Base-by-base conservation (phyloP, 2,329 filamentous ascomycete genomes). In the Neofusicoccum kwambonambiense region DNA sequence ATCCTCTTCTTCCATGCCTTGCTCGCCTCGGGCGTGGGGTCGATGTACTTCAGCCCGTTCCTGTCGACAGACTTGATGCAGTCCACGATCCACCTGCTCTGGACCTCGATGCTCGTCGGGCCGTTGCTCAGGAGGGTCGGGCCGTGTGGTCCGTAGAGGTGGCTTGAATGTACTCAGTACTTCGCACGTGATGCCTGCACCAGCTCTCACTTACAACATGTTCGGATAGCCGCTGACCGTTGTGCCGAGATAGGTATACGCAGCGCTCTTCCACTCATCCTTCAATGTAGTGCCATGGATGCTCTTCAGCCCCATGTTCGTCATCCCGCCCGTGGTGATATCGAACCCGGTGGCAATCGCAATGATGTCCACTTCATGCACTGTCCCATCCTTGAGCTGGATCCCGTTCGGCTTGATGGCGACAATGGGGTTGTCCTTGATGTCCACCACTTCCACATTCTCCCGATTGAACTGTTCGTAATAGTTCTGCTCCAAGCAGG, bases 401-500 rank as follows among this genome's bases (percentile, higher is more conserved):
- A 75, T 71, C 13, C 74, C 74, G 4, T 68, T 67, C 54, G 72
- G 70, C 57, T 75, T 75, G 11, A 67, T 71, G 17, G 66, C 69
- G 19, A 73, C 68, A 57, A 82, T 78, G 0, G 80, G 78, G 2
- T 73, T 77, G 65, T 76, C 74, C 45, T 77, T 78, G 62, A 81
- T 74, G 65, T 81, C 75, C 19, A 82, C 71, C 17, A 82, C 76
- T n/a, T 75, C 72, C 54, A 81, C 80, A 62, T 82, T 75, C 5
- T 76, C 75, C 39, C 70, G 73, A 67, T 82, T 77, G 17, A 82
- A 71, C 67, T 78, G 73, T 68, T 83, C 80, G 60, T 82, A 83
- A 65, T 75, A 83, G 68, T 80, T 76, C 64, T 81, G 80, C 69
- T 83, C 80, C 1, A 83, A 72, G 47, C 74, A 77, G 6, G 79